Conservation (phyloP, 2,329 filamentous ascomycete species). For the Sporothrix globosa region DNA sequence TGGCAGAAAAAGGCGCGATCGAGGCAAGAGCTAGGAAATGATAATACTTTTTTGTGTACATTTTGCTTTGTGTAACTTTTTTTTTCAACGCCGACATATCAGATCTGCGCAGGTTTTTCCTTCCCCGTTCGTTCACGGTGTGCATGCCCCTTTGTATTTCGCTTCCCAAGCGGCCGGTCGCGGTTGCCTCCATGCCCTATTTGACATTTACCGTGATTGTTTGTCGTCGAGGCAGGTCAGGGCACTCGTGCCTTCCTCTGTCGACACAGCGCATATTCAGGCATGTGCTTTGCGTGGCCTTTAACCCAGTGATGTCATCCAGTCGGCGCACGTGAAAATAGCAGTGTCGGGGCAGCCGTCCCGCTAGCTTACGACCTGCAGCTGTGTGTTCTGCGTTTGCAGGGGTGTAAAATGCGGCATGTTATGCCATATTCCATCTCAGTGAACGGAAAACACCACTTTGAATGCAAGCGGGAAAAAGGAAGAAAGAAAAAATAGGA, state of each 20-base stretch:
- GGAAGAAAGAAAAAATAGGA: too few species aligned
- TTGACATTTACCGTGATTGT: neutral
- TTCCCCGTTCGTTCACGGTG: too few species aligned
- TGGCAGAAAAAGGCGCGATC: neutral
- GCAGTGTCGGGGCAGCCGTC: neutral
- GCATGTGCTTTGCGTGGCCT: neutral
- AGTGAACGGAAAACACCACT: too few species aligned
- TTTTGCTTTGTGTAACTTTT: neutral
- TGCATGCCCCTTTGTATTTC: too few species aligned
- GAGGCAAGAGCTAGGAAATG: neutral
- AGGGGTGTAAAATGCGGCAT: too few species aligned
- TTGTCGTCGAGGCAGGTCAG: neutral
- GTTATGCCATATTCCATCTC: too few species aligned
- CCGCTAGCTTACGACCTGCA: too few species aligned
- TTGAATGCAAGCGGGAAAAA: too few species aligned
- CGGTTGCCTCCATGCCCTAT: slow-evolving; percentile 4
- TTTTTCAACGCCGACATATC: neutral
- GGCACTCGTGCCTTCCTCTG: neutral
- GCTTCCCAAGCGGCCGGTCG: slow-evolving; percentile 1
- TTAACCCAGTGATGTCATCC: slow-evolving; percentile 23
- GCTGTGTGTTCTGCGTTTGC: too few species aligned
- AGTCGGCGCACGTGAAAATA: slow-evolving; percentile 1
- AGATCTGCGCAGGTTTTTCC: neutral
- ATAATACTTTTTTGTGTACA: neutral
- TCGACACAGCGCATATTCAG: neutral